Evolutionary conservation across 2,329 filamentous ascomycete genomes (phyloP).

Genomic region (Fusarium sp.): DNA sequence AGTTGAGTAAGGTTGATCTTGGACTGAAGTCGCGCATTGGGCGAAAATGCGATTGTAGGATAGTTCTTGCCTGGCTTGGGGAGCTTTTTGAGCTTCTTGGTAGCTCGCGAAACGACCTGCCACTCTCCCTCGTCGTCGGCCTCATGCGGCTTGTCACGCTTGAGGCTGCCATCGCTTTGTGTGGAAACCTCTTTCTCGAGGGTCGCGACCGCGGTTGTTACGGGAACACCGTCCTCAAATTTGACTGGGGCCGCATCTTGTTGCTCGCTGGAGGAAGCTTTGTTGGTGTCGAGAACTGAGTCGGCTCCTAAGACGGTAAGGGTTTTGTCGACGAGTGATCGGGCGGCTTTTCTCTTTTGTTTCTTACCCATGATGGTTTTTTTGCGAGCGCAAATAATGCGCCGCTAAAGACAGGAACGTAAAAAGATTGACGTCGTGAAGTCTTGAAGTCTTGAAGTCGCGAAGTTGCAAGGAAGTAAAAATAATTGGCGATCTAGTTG

Average conservation of each 20-base stretch:
- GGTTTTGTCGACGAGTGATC: slow-evolving; percentile 19
- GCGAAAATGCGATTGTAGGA: slow-evolving; percentile 69
- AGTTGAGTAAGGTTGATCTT: slow-evolving; percentile 73
- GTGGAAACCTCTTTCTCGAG: slow-evolving; percentile 32
- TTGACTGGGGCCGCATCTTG: slow-evolving; percentile 23
- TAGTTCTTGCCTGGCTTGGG: slow-evolving; percentile 69
- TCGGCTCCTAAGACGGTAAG: slow-evolving; percentile 38
- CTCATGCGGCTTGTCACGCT: slow-evolving; percentile 63
- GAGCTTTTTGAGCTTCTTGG: slow-evolving; percentile 71
- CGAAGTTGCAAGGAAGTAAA: slow-evolving; percentile 24
- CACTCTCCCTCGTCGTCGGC: slow-evolving; percentile 59
- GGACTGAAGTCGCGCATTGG: slow-evolving; percentile 68
- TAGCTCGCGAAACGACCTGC: slow-evolving; percentile 66
- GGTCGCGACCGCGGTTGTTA: slow-evolving; percentile 10
- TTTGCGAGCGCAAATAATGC: slow-evolving; percentile 16
- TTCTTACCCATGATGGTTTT: slow-evolving; percentile 44
- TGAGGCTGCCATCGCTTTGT: slow-evolving; percentile 58
- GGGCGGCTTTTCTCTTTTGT: slow-evolving; percentile 32
- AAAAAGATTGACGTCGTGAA: slow-evolving; percentile 1
- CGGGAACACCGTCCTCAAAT: slow-evolving; percentile 9
- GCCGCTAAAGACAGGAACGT: slow-evolving; percentile 18
- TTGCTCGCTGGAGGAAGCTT: slow-evolving; percentile 11
- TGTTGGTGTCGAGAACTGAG: slow-evolving; percentile 19
- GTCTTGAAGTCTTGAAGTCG: background rate
- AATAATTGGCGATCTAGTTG: slow-evolving; percentile 13